Base-by-base conservation (phyloP, 805 yeast genomes). In the Ogataea parapolymorpha region DNA sequence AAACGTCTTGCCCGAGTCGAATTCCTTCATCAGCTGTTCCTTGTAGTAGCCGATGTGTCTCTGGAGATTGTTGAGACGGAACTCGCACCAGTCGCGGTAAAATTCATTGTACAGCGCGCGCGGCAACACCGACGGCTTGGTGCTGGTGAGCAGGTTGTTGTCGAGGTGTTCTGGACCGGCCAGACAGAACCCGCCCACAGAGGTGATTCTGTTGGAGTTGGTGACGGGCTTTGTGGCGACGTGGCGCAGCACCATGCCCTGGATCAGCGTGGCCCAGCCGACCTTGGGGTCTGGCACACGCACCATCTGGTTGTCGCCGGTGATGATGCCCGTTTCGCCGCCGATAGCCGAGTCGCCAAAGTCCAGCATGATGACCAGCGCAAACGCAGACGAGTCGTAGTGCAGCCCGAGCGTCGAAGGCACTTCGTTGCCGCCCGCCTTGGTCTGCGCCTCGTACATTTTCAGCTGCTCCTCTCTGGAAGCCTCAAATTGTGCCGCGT, bases 341-440 rank as follows among this genome's bases (percentile, higher is more conserved):
- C 77, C 77, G 47, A 72, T 64, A 65, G 73, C 73, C 9, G 62
- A 61, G 8, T 66, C 58, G 14, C 74, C 70, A 35, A 69, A 70
- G 23, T 72, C 71, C 26, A 71, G 51, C 77, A 72, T 72, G 37
- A 72, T 64, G 9, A 72, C 77, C 48, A 75, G 65, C 6, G 72
- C 76, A 50, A 71, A 66, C 1, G 76, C 68, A 31, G 67, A 67
- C 20, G 73, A 64, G 52, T 72, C 77, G 42, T 63, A 50, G 54
- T 72, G 77, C 68, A 75, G 68, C 26, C 72, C 72, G 39, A 71
- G 68, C 28, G 71, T 64, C 14, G 72, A 70, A 8, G 74, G 72
- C 27, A 69, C 65, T 25, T 66, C 65, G 4, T 58, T 59, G 9
- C 65, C 70, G 15, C 58, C 54, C 26, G 50, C 36, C 2, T 42